phyloP scores from a whole-genome alignment of 225 moss, liverwort and hornwort species.

The Physcomitrium patens region DNA sequence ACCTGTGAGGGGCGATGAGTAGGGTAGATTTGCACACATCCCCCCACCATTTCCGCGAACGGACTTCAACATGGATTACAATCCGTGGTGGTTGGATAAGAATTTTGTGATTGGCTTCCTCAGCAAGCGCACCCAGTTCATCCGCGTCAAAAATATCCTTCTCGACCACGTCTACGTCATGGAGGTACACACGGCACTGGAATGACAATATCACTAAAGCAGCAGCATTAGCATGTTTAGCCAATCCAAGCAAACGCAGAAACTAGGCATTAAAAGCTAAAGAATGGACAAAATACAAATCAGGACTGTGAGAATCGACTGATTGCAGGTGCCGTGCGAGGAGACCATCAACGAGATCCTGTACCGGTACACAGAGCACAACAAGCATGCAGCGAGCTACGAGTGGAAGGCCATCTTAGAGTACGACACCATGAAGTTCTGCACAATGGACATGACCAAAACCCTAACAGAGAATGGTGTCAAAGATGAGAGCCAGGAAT shows the following conservation, averaged over 20 bases:
- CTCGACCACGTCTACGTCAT: slow-evolving; percentile 54
- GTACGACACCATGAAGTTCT: slow-evolving; percentile 48
- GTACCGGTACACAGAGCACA: slow-evolving; percentile 68
- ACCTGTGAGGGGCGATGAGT: slow-evolving; percentile 10
- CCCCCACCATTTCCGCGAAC: slow-evolving; percentile 60
- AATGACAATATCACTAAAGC: too few relatives aligned
- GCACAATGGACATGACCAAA: slow-evolving; percentile 63
- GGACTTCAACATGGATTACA: slow-evolving; percentile 64
- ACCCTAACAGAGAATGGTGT: slow-evolving; percentile 79
- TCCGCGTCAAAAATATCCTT: slow-evolving; percentile 61
- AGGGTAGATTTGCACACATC: slow-evolving; percentile 74
- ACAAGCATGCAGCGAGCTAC: slow-evolving; percentile 80
- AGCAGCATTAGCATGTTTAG: neutral
- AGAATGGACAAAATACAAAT: neutral
- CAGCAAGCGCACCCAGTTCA: slow-evolving; percentile 50
- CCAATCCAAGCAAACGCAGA: neutral
- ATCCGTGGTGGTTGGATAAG: slow-evolving; percentile 63
- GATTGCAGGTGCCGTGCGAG: slow-evolving; percentile 73
- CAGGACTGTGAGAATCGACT: neutral
- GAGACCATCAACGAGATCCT: slow-evolving; percentile 79
- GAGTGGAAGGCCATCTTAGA: slow-evolving; percentile 85
- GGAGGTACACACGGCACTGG: slow-evolving; percentile 42
- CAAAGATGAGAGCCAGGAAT: slow-evolving; percentile 64
- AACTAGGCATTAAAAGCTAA: neutral
- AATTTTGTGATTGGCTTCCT: slow-evolving; percentile 55